Evolutionary conservation across 2,329 filamentous ascomycete genomes (phyloP).

Genomic region (Aspergillus tamarii): DNA sequence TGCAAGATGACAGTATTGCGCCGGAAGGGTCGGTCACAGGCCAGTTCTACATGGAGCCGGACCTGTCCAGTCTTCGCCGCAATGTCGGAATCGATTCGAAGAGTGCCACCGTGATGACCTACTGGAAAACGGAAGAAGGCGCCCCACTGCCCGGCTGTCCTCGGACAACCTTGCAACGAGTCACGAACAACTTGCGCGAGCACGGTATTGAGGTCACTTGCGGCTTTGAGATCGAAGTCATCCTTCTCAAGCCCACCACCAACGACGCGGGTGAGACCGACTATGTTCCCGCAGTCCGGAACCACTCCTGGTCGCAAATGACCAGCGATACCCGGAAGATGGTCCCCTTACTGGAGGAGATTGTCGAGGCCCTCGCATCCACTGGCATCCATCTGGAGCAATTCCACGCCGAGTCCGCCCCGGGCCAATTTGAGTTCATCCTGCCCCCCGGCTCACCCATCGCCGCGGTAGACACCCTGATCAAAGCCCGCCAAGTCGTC

Average conservation of each 20-base stretch:
- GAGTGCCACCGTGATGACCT: conserved; percentile 68
- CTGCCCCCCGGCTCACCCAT: conserved; percentile 66
- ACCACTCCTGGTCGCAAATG: conserved; percentile 72
- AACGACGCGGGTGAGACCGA: conserved; percentile 32
- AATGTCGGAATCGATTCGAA: conserved; percentile 59
- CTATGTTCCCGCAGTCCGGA: conserved; percentile 57
- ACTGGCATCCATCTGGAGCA: conserved; percentile 71
- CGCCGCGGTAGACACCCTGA: conserved; percentile 69
- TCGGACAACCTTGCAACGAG: conserved; percentile 61
- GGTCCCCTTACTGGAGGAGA: conserved; percentile 65
- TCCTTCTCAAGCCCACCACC: conserved; percentile 62
- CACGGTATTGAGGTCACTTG: conserved; percentile 63
- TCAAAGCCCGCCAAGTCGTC: conserved; percentile 73
- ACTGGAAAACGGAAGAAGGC: conserved; percentile 64
- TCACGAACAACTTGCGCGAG: conserved; percentile 57
- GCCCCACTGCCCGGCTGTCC: conserved; percentile 63
- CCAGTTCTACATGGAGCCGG: conserved; percentile 68
- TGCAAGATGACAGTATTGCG: conserved; percentile 66
- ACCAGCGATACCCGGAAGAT: conserved; percentile 63
- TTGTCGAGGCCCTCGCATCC: conserved; percentile 61
- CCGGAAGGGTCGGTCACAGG: conserved; percentile 62
- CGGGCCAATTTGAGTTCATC: conserved; percentile 78
- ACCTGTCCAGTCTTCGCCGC: conserved; percentile 63
- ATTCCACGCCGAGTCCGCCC: conserved; percentile 73
- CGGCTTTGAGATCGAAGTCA: conserved; percentile 82